Conservation (phyloP, 202 grass and related monocot species). For the Miscanthus sacchariflorus region DNA sequence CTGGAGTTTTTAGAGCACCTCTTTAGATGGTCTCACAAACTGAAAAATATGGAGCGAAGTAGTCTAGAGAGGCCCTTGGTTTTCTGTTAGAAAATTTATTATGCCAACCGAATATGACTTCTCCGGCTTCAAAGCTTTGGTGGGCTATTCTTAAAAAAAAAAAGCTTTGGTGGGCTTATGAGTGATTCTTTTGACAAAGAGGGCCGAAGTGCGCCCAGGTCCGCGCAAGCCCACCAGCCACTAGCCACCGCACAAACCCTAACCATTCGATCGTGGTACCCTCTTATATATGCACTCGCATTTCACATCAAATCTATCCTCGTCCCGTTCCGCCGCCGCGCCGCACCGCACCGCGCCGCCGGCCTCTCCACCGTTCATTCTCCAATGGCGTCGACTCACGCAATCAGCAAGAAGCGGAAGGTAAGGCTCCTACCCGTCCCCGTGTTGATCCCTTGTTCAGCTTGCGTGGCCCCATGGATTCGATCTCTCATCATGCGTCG, state of each 20-base stretch:
- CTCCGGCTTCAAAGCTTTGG: no score
- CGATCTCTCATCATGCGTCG: background rate
- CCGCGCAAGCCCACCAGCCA: background rate
- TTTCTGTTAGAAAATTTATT: no score
- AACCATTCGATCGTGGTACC: background rate
- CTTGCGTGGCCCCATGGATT: background rate
- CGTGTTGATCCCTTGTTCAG: background rate
- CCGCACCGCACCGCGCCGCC: background rate
- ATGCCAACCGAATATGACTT: no score
- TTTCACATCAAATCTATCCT: constrained; percentile 12
- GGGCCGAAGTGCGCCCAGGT: background rate
- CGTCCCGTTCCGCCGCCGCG: background rate
- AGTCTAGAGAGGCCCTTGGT: no score
- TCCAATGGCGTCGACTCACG: constrained; percentile 56
- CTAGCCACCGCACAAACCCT: background rate
- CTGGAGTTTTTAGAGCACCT: no score
- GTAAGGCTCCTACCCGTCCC: background rate
- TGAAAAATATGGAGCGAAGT: no score
- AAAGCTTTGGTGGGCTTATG: no score
- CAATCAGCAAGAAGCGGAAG: constrained; percentile 93
- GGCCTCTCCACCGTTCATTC: background rate
- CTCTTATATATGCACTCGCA: constrained; percentile 40
- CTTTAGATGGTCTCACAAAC: no score
- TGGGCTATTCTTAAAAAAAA: no score
- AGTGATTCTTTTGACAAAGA: no score